Base-by-base conservation (phyloP, 495 filamentous ascomycete genomes). In the Clavariopsis aquatica region DNA sequence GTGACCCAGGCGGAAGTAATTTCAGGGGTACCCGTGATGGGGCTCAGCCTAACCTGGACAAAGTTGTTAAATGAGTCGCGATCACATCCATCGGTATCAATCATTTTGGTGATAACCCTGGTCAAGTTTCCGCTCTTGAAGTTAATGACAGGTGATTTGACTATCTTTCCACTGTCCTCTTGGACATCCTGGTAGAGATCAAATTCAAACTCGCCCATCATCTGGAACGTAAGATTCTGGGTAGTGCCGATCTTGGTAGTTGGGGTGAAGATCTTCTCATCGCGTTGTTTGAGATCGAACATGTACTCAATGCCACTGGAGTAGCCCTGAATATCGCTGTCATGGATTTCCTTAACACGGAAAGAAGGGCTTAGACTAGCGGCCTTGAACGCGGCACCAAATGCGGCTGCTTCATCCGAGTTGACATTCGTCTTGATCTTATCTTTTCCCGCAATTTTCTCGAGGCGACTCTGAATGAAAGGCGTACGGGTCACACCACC, bases 361-460 rank as follows among this genome's bases (percentile, higher is more conserved):
- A 99, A 99, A 72, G 87, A 92, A 36, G 93, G 91, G 76, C 89
- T 95, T 52, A 98, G 82, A 64, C 87, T 87, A 51, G 95, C 95
- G 28, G 89, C 95, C 73, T 91, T 91, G 82, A 98, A 98, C 20
- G 91, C 92, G 53, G 95, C 95, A 67, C 95, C 95, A 76, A 99
- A 96, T 17, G 96, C 94, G 52, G 95, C 94, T 17, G 95, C 86
- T 78, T 99, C 95, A 74, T 99, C 95, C 27, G 93, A 88, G 76
- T 99, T 99, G 69, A 99, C 95, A 70, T 93, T 98, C 68, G 88
- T 87, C 58, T 90, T 86, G 62, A 99, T 81, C 79, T 96, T 97
- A 53, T 87, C 84, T 6, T 84, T 79, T 17, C 80, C 89, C 28
- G 87, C 83, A 52, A 89, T 73, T 52, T 84, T 85, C 78, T 97